These are phyloP conservation scores for Talaromyces islandicus DNA, from an alignment of 2,329 filamentous ascomycete species.

Conservation along the genomic window DNA sequence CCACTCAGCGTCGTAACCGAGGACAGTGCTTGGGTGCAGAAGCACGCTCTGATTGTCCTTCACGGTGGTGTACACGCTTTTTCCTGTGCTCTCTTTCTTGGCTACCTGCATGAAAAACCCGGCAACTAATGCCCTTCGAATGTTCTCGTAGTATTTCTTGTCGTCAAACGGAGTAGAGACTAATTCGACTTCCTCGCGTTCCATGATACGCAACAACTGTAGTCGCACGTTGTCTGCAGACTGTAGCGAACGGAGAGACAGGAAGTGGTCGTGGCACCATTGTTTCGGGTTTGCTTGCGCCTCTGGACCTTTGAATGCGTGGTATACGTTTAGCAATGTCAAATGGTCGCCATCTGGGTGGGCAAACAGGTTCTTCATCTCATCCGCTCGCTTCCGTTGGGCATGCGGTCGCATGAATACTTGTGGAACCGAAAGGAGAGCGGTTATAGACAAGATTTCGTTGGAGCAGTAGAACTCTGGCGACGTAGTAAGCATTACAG, in stretches of 20 bases:
- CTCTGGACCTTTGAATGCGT: slow-evolving; percentile 79
- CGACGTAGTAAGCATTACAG: slow-evolving; percentile 96
- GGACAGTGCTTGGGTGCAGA: slow-evolving; percentile 86
- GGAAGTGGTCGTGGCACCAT: slow-evolving; percentile 97
- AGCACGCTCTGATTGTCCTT: slow-evolving; percentile 94
- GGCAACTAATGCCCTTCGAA: slow-evolving; percentile 80
- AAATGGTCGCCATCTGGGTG: slow-evolving; percentile 93
- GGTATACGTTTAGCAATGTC: slow-evolving; percentile 94
- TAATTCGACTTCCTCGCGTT: slow-evolving; percentile 78
- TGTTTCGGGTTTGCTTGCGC: slow-evolving; percentile 69
- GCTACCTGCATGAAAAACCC: slow-evolving; percentile 99
- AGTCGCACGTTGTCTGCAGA: slow-evolving; percentile 90
- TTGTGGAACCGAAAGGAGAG: slow-evolving; percentile 88
- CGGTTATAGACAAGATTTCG: slow-evolving; percentile 91
- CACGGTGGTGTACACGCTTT: slow-evolving; percentile 81
- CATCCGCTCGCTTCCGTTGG: slow-evolving; percentile 84
- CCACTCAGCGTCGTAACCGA: slow-evolving; percentile 88
- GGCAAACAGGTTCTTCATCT: slow-evolving; percentile 93
- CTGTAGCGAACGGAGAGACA: slow-evolving; percentile 79
- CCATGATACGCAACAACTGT: slow-evolving; percentile 95
- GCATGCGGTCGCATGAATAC: slow-evolving; percentile 83
- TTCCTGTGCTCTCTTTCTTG: slow-evolving; percentile 81
- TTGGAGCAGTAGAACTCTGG: slow-evolving; percentile 99
- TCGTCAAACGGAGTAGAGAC: slow-evolving; percentile 85
- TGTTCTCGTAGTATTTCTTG: slow-evolving; percentile 98